A percentile compares a stretch with the other conserved stretches of the same genome.
Evolutionary conservation across 768 basidiomycete species (phyloP).

Genomic region (Porpolomopsis calyptriformis): DNA sequence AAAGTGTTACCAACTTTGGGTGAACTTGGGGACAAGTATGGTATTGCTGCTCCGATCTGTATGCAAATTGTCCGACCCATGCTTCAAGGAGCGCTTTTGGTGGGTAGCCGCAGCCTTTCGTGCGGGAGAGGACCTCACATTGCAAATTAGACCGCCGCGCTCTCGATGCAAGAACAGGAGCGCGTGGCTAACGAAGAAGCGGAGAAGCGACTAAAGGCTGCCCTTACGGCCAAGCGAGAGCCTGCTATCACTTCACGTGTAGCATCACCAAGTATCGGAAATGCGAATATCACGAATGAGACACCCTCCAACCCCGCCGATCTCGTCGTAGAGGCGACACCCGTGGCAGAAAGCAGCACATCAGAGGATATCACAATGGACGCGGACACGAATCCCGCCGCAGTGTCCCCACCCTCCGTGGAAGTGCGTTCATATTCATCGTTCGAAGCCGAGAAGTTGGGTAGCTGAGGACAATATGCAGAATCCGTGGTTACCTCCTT

Average conservation of each 20-base stretch:
- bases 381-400: constrained; percentile 26
- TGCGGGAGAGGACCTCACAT: neutral
- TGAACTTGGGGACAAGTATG: constrained; percentile 66
- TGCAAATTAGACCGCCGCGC: constrained; percentile 40
- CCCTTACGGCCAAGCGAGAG: constrained; percentile 68
- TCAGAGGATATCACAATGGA: constrained; percentile 45
- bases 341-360: constrained; percentile 1
- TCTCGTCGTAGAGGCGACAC: constrained; percentile 14
- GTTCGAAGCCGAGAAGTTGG: neutral
- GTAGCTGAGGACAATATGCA: constrained; percentile 16
- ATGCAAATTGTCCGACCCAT: constrained; percentile 92
- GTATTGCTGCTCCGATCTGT: constrained; percentile 75
- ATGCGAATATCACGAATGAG: constrained; percentile 7
- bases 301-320: constrained; percentile 19
- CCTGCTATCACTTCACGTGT: constrained; percentile 49
- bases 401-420: constrained; percentile 19
- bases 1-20: constrained; percentile 64
- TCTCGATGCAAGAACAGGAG: constrained; percentile 59
- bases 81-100: constrained; percentile 51
- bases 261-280: constrained; percentile 45
- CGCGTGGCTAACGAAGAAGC: constrained; percentile 61
- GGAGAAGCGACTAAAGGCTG: constrained; percentile 73
- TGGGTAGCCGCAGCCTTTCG: constrained; percentile 20
- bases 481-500: constrained; percentile 74
- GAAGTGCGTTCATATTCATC: constrained; percentile 26